Percentiles rank a stretch among this genome's conserved stretches.
Evolutionary conservation across 768 basidiomycete species (phyloP).

Genomic region (Termitomyces sp.): DNA sequence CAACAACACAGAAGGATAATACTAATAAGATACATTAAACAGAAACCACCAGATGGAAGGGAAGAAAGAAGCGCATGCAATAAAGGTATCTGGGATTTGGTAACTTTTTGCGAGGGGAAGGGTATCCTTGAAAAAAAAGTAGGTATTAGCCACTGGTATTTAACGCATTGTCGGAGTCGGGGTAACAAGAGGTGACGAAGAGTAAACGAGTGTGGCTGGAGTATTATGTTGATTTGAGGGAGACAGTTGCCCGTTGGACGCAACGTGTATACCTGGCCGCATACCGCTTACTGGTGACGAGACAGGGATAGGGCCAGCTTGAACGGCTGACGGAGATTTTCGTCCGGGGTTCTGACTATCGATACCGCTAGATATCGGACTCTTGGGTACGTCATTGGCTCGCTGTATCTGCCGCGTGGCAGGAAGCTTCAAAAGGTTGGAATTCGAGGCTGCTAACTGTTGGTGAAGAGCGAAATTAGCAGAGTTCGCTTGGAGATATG

Average conservation of each 20-base stretch:
- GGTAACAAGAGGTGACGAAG: conserved; percentile 50
- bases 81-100: conserved; percentile 3
- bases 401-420: not conserved
- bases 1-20: not conserved
- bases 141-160: conserved; percentile 30
- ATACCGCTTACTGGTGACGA: not conserved
- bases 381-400: not conserved
- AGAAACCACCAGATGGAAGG: not conserved
- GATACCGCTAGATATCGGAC: not conserved
- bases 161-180: conserved; percentile 8
- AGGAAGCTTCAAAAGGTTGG: not conserved
- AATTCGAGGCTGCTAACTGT: not conserved
- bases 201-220: conserved; percentile 27
- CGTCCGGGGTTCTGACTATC: not conserved
- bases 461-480: not conserved
- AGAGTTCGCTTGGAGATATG: not conserved
- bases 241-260: not conserved
- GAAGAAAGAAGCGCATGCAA: not conserved
- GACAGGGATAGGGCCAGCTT: not conserved
- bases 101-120: not conserved
- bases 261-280: not conserved
- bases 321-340: not conserved
- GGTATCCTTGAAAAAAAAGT: conserved; percentile 33
- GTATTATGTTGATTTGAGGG: conserved; percentile 12
- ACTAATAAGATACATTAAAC: not conserved